Percentiles rank a stretch among this genome's conserved stretches.
These are phyloP conservation scores for Raphanus hybrid DNA, from an alignment of 441 rosid species.

Conservation along the genomic window DNA sequence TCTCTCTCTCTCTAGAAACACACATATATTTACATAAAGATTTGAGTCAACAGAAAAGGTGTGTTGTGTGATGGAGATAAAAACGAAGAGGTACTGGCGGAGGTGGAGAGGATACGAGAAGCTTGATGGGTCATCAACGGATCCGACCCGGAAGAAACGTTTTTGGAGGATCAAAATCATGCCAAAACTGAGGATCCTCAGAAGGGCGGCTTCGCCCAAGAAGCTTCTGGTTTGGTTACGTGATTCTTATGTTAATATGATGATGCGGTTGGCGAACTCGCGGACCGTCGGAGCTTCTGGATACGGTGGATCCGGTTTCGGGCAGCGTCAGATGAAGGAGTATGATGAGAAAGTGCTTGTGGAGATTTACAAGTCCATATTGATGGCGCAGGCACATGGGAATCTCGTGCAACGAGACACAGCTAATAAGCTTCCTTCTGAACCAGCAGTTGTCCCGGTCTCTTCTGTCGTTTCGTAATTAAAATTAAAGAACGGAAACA, in stretches of 20 bases:
- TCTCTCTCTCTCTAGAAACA: background rate
- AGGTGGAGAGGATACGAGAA: conserved; percentile 61
- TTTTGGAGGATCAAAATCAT: conserved; percentile 64
- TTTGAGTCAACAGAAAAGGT: background rate
- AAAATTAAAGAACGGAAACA: background rate
- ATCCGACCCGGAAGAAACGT: conserved; percentile 46
- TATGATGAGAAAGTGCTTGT: conserved; percentile 74
- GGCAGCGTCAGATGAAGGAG: conserved; percentile 58
- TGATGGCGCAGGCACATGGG: conserved; percentile 58
- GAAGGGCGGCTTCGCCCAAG: conserved; percentile 54
- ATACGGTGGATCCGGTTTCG: conserved; percentile 45
- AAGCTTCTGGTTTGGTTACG: conserved; percentile 71
- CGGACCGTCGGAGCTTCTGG: conserved; percentile 44
- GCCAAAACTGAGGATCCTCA: conserved; percentile 53
- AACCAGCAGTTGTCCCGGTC: conserved; percentile 34
- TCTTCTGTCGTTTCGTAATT: conserved; percentile 10
- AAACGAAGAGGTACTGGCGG: conserved; percentile 52
- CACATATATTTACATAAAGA: background rate
- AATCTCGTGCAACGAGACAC: conserved; percentile 50
- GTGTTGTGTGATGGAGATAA: conserved; percentile 49
- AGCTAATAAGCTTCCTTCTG: conserved; percentile 27
- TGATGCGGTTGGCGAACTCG: conserved; percentile 69
- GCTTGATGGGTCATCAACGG: conserved; percentile 53
- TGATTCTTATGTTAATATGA: conserved; percentile 85
- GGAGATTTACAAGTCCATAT: conserved; percentile 72